Percentiles rank a stretch among this genome's conserved stretches.
Evolutionary conservation across 2,329 filamentous ascomycete species (phyloP).

Genomic region (Davidsoniella neocaledoniae): DNA sequence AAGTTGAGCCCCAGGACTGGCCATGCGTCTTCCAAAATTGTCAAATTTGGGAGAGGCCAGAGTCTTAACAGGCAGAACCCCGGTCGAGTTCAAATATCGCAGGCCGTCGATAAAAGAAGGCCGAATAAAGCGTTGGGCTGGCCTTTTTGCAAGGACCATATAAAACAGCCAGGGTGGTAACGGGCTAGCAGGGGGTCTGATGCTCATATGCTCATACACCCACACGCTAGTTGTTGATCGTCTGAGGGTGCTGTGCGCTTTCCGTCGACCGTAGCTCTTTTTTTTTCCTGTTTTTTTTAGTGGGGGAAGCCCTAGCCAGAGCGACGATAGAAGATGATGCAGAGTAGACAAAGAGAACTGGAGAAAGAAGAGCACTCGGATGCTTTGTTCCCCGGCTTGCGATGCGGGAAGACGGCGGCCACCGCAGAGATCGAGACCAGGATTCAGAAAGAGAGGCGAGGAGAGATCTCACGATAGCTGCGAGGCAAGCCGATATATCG

Average conservation of each 20-base stretch:
- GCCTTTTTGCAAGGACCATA: no score
- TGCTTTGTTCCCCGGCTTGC: neutral
- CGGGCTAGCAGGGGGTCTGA: no score
- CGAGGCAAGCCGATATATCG: no score
- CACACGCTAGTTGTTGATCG: no score
- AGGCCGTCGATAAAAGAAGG: neutral
- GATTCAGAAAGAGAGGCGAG: no score
- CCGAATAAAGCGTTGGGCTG: neutral
- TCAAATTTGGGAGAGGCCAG: conserved; percentile 2
- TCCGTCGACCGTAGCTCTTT: neutral
- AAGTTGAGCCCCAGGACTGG: neutral
- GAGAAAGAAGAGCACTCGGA: neutral
- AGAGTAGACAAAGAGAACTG: neutral
- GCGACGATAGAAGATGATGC: no score
- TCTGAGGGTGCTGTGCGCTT: no score
- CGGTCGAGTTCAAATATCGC: neutral
- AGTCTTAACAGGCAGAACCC: neutral
- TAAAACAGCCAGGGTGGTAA: no score
- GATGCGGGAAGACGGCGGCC: neutral
- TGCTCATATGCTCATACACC: no score
- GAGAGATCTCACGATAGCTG: no score
- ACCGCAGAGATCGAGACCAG: no score
- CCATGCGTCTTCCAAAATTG: conserved; percentile 8
- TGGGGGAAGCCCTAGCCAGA: neutral
- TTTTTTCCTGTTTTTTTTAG: neutral